Evolutionary conservation across 306 rosid species (phyloP).

Genomic region (Dalbergia oliveri): DNA sequence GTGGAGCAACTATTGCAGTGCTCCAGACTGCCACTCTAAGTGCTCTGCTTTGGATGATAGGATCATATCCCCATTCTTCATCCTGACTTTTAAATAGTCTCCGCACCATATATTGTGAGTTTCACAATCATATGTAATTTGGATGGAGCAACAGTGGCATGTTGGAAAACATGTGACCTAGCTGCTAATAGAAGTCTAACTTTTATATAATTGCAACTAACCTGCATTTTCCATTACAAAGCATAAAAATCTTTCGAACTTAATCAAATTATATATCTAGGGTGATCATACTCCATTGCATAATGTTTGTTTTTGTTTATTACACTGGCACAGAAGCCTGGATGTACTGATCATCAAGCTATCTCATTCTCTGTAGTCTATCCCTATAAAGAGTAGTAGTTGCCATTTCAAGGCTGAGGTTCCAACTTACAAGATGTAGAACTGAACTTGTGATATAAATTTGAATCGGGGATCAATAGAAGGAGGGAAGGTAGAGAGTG

Average conservation of each 20-base stretch:
- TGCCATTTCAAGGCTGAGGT: neutral
- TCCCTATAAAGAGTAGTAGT: neutral
- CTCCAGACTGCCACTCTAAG: too few relatives aligned
- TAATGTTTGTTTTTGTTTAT: neutral
- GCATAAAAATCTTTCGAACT: neutral
- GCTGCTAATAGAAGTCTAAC: slow-evolving; percentile 25
- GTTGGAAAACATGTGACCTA: slow-evolving; percentile 8
- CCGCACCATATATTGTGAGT: neutral
- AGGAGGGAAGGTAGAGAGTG: neutral
- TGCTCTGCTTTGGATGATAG: slow-evolving; percentile 13
- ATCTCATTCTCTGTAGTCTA: neutral
- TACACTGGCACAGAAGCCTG: neutral
- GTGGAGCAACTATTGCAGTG: too few relatives aligned
- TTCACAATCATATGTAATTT: neutral
- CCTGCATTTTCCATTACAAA: neutral
- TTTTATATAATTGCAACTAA: slow-evolving; percentile 8
- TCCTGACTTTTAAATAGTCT: neutral
- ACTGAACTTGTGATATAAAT: neutral
- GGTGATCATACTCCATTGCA: neutral
- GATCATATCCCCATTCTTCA: slow-evolving; percentile 21
- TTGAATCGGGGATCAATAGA: neutral
- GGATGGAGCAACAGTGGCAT: neutral
- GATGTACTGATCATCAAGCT: neutral
- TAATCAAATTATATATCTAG: neutral
- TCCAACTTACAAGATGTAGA: neutral